Base-by-base conservation (phyloP, 345 rosid species). In the Boechera divaricarpa region DNA sequence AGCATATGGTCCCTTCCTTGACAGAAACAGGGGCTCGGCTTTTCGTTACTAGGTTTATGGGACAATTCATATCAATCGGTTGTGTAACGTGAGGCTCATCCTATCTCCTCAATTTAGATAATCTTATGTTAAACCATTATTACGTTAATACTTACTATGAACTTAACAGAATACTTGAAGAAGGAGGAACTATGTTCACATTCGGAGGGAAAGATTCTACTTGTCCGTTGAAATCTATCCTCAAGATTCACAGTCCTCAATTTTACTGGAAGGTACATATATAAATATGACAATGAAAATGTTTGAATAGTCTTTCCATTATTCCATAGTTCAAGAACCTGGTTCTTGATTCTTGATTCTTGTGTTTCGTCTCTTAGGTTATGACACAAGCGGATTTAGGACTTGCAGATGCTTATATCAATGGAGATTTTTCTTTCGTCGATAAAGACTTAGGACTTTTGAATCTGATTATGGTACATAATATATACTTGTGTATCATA, bases 331-430 rank as follows among this genome's bases (percentile, higher is more conserved):
- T 62, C 64, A 41, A 18, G 49, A 69, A 44, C 24, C 32, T 41
- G 48, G 7, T 63, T 72, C 67, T 57, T 48, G 75, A 45, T 31
- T 72, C 33, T 31, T 31, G 56, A 32, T 13, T 32, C 10, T 35
- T 48, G 39, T n/a, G 38, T 36, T 12, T 66, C 16, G 18, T 47
- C 57, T 72, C 26, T 51, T 78, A 93, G 98, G 90, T 93, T 69
- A 88, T 87, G 90, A 89, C 98, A 64, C 87, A 87, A 76, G 97
- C 98, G 28, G 98, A 94, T 85, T 72, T 94, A 83, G 98, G 97
- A 72, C 84, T 94, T 5, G 97, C 95, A 29, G 97, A 94, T 84
- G 87, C 97, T 39, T 92, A 86, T 66, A 86, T 92, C 64, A 88
- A 90, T 75, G 91, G 94, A 12, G 94, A 91, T 77, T 88, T 89